These are phyloP conservation scores for Annona cherimola DNA, from an alignment of 164 flowering plant genomes.

Conservation along the genomic window DNA sequence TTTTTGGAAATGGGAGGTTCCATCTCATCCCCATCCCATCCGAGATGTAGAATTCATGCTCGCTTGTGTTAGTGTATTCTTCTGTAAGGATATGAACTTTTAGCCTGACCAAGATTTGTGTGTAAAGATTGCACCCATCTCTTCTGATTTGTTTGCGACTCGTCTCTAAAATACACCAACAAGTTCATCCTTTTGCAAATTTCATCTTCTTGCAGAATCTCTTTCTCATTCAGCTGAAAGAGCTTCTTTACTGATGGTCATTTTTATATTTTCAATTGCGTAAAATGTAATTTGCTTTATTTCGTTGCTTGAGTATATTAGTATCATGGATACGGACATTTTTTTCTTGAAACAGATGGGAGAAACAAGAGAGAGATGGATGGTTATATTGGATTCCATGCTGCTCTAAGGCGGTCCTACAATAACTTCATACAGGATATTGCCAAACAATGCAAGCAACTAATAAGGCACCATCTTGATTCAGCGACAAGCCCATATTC, in stretches of 20 bases:
- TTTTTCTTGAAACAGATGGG: conserved; percentile 39
- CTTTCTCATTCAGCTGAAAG: too few relatives aligned
- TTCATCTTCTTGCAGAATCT: not conserved
- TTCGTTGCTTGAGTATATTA: not conserved
- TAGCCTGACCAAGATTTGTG: not conserved
- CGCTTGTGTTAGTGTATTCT: not conserved
- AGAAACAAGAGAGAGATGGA: conserved; percentile 63
- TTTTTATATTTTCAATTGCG: too few relatives aligned
- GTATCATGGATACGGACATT: not conserved
- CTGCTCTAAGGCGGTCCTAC: conserved; percentile 76
- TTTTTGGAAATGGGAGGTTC: too few relatives aligned
- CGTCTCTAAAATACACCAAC: not conserved
- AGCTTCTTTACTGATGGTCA: not conserved
- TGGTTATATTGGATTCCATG: conserved; percentile 90
- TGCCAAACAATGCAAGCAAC: conserved; percentile 84
- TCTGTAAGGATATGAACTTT: not conserved
- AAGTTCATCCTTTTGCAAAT: not conserved
- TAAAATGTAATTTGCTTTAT: not conserved
- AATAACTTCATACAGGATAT: conserved; percentile 65
- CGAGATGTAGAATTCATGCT: not conserved
- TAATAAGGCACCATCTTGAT: conserved; percentile 89
- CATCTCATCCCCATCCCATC: too few relatives aligned
- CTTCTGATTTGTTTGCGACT: not conserved
- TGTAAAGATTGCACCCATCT: not conserved
- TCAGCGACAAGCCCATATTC: conserved; percentile 97